Percentiles rank a stretch among this genome's conserved stretches.
Evolutionary conservation across 2,329 filamentous ascomycete species (phyloP).

Genomic region (Thielaviopsis punctulata): DNA sequence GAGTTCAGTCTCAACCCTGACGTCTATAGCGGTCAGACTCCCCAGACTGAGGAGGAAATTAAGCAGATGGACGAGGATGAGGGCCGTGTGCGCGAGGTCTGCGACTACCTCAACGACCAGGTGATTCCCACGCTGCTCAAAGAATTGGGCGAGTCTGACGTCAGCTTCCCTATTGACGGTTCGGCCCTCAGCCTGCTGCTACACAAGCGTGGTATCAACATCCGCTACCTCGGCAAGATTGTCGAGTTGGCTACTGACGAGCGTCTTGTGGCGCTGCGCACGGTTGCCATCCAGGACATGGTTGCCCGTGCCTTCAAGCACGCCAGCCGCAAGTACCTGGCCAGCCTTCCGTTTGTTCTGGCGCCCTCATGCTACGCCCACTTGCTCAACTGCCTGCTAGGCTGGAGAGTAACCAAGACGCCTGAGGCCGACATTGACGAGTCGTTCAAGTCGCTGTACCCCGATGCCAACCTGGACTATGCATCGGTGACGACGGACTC

Average conservation of each 20-base stretch:
- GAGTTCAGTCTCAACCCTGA: conserved; percentile 83
- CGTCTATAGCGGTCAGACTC: conserved; percentile 80
- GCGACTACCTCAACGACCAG: conserved; percentile 56
- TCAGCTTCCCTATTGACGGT: conserved; percentile 98
- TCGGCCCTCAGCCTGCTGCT: conserved; percentile 72
- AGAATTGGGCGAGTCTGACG: conserved; percentile 79
- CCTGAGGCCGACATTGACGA: conserved; percentile 65
- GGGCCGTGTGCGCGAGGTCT: conserved; percentile 69
- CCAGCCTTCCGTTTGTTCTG: conserved; percentile 62
- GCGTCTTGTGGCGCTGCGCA: conserved; percentile 59
- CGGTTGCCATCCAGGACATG: conserved; percentile 79
- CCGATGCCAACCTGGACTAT: conserved; percentile 67
- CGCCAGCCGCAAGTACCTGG: conserved; percentile 60
- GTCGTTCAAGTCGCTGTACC: conserved; percentile 56
- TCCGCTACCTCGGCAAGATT: conserved; percentile 83
- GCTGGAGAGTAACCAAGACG: conserved; percentile 55
- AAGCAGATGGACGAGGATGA: conserved; percentile 69
- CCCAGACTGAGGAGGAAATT: conserved; percentile 83
- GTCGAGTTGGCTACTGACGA: conserved; percentile 48
- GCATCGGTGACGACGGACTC: conserved; percentile 59
- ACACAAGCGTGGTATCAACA: conserved; percentile 94
- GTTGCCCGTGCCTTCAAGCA: conserved; percentile 94
- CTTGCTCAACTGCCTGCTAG: conserved; percentile 83
- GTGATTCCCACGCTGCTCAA: conserved; percentile 73
- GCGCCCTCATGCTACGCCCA: conserved; percentile 68